Percentiles rank a stretch among this genome's conserved stretches.
These are phyloP conservation scores for Gracilaria vermiculophylla DNA, from an alignment of 23 red algal species.

Conservation along the genomic window DNA sequence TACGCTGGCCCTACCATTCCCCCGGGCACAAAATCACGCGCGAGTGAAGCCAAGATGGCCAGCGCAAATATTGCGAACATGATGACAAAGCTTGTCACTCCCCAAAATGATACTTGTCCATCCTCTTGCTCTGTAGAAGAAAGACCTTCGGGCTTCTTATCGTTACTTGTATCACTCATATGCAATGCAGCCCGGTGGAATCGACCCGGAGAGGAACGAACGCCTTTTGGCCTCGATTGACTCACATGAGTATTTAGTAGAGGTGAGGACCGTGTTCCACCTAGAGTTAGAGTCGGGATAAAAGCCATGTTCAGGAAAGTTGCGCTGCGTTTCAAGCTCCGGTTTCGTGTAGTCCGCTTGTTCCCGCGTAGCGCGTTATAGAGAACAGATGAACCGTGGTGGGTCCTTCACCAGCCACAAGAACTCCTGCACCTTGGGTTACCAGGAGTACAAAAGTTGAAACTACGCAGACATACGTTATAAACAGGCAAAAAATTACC, in stretches of 20 bases:
- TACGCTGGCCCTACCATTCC: constrained; percentile 29
- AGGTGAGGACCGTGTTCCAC: neutral
- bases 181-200: neutral
- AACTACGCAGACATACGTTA: too few species aligned
- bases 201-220: neutral
- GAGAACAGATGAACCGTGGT: too few species aligned
- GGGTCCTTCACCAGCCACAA: too few species aligned
- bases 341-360: too few species aligned
- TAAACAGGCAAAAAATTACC: too few species aligned
- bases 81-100: constrained; percentile 37
- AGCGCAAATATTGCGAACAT: constrained; percentile 47
- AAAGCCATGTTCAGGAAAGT: neutral
- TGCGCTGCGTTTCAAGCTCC: too few species aligned
- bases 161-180: neutral
- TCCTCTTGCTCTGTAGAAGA: neutral
- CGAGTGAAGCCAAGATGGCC: constrained; percentile 31
- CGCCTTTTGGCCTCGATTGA: neutral
- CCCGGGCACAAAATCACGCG: constrained; percentile 56
- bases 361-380: neutral
- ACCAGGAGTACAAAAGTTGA: too few species aligned
- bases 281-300: neutral
- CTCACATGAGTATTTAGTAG: neutral
- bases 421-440: too few species aligned
- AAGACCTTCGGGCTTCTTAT: neutral
- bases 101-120: constrained; percentile 33